phyloP scores from a whole-genome alignment of 108 stramenopile species.

The Bacterosira constricta region DNA sequence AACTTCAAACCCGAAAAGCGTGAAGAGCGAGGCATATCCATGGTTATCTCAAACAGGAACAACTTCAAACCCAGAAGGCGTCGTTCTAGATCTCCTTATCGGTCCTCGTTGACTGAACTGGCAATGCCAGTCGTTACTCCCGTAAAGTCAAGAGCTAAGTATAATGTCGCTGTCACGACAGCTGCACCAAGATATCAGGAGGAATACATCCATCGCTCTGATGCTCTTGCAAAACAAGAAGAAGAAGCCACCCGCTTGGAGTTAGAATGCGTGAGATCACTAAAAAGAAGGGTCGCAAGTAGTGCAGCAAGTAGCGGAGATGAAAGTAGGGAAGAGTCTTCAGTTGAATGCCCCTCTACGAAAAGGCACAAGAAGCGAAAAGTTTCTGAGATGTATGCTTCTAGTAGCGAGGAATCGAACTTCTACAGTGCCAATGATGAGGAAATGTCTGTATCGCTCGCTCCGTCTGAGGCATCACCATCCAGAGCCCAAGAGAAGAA shows the following conservation, averaged over 20 bases:
- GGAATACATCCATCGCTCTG: background rate
- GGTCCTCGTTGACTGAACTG: background rate
- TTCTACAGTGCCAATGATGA: slow-evolving; percentile 2
- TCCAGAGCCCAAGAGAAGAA: background rate
- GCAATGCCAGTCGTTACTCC: slow-evolving; percentile 11
- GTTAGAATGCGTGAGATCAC: background rate
- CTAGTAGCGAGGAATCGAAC: slow-evolving; percentile 2
- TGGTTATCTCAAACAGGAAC: background rate
- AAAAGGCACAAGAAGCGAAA: slow-evolving; percentile 5
- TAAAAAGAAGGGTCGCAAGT: background rate
- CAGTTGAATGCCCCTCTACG: background rate
- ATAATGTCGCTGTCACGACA: background rate
- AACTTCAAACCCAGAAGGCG: background rate
- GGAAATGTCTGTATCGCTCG: background rate
- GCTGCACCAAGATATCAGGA: background rate
- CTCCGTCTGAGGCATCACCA: background rate
- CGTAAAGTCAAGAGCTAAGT: background rate
- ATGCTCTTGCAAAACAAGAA: background rate
- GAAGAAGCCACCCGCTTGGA: background rate
- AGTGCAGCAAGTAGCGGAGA: background rate
- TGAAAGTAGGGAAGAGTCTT: background rate
- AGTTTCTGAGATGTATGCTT: slow-evolving; percentile 8
- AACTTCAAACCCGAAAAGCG: too few relatives aligned
- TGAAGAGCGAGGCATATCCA: too few relatives aligned
- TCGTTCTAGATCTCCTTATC: background rate